Percentiles rank a stretch among this genome's conserved stretches.
Conservation (phyloP, 495 filamentous ascomycete species). For the Talaromyces ruber region DNA sequence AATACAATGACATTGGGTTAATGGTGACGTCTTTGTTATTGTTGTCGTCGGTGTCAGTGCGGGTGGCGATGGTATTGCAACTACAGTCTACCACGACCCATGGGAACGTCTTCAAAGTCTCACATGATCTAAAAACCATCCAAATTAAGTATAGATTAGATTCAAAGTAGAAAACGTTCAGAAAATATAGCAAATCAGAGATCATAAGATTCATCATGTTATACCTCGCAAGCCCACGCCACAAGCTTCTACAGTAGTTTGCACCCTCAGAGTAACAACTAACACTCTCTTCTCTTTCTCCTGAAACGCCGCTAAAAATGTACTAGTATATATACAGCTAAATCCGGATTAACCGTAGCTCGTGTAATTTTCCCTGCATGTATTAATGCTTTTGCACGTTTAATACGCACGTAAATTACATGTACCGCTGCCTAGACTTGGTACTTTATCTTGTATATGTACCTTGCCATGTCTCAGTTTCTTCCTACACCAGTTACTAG, state of each 20-base stretch:
- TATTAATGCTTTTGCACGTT: not conserved
- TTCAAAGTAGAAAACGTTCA: not conserved
- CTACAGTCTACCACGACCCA: not conserved
- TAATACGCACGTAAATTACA: not conserved
- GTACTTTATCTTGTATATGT: too few relatives aligned
- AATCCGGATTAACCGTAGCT: too few relatives aligned
- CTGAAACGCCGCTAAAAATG: too few relatives aligned
- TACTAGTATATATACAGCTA: too few relatives aligned
- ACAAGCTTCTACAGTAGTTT: not conserved
- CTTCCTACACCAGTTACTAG: not conserved
- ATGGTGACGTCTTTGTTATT: not conserved
- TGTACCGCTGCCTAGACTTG: not conserved
- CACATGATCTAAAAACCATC: not conserved
- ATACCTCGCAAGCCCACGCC: not conserved
- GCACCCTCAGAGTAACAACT: too few relatives aligned
- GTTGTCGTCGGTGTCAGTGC: not conserved
- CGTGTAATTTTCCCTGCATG: too few relatives aligned
- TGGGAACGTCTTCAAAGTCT: not conserved
- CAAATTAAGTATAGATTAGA: not conserved
- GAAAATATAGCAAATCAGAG: not conserved
- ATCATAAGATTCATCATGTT: not conserved
- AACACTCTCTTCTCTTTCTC: too few relatives aligned
- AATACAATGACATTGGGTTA: not conserved
- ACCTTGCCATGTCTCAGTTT: not conserved
- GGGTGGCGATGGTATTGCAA: not conserved